Evolutionary conservation across 352 stramenopile species (phyloP), one percentile per base, ranked within the genome.

Genomic region (Thalassiosira exigua): DNA sequence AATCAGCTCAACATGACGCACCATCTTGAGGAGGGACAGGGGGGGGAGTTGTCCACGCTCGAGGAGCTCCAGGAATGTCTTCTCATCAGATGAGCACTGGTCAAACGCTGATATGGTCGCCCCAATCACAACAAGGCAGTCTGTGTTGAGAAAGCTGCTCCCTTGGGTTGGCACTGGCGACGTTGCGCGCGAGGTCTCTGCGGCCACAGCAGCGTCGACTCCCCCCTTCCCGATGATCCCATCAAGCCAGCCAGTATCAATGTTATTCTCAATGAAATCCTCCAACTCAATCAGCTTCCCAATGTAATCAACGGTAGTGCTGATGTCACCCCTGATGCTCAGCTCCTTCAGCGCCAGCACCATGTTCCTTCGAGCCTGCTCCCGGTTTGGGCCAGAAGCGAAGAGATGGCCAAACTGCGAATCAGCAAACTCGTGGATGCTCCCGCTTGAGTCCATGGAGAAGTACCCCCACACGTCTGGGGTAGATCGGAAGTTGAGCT

Each of bases 391-490:
- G 53, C 96, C 97, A 91, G 91, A 98, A 21, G 96, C 97, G 88
- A 99, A 99, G 70, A 99, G 91, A 89, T 99, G 98, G 26, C 98
- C 98, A 90, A 99, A 99, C 86, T 99, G 97, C 36, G 96, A 99
- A 88, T 99, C 98, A 7, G 98, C 97, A 89, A 99, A 99, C 92
- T 99, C 97, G 90, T 99, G 98, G 51, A 99, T 98, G 65, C 97
- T 95, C 9, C 98, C 97, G 24, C 94, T 98, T 79, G 95, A 98
- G 85, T 99, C 97, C 78, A 99, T 98, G 44, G 92, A 98, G 79
- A 99, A 99, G 91, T 99, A 99, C 19, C 97, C 98, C 98, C 98
- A 99, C 22, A 99, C 97, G 83, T 99, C 97, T 4, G 97, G 96
- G 62, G 96, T 99, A 30, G 93, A 98, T 46, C 97, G 94, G 84